These are phyloP conservation scores for Debaryomyces psychrophilus DNA, from an alignment of 1,139 yeast genomes.

Conservation along the genomic window DNA sequence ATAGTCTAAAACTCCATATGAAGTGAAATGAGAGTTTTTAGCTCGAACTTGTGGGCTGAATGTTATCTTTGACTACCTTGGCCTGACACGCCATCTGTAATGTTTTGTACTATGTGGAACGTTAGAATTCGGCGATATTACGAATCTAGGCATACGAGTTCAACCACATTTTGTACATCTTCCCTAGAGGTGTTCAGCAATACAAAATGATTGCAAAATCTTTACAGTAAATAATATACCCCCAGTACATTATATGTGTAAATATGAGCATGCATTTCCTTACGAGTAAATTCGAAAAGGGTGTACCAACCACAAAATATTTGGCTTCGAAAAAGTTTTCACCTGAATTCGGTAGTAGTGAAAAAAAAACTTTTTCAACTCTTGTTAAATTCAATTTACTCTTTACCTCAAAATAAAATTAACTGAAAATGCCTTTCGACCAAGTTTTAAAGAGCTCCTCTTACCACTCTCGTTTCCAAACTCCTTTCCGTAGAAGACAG, in stretches of 20 bases:
- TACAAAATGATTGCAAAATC: background rate
- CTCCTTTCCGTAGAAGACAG: constrained; percentile 99
- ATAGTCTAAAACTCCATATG: no score
- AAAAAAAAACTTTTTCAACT: constrained; percentile 4
- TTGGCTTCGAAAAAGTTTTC: constrained; percentile 10
- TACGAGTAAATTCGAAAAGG: background rate
- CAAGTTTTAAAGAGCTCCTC: constrained; percentile 79
- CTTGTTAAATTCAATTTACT: background rate
- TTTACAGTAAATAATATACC: background rate
- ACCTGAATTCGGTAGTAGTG: background rate
- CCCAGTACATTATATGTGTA: background rate
- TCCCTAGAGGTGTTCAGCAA: background rate
- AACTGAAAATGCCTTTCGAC: constrained; percentile 71
- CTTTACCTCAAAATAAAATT: background rate
- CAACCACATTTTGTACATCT: no score
- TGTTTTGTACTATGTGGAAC: no score
- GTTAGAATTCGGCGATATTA: no score
- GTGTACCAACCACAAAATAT: constrained; percentile 2
- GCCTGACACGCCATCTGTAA: no score
- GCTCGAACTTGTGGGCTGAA: no score
- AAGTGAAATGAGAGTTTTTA: no score
- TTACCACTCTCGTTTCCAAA: constrained; percentile 99
- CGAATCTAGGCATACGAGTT: no score
- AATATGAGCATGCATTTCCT: background rate
- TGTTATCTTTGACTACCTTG: no score